Percentiles rank a stretch among this genome's conserved stretches.
These are phyloP conservation scores for Carex myosuroides DNA, from an alignment of 176 grass and related monocot species.

Conservation along the genomic window DNA sequence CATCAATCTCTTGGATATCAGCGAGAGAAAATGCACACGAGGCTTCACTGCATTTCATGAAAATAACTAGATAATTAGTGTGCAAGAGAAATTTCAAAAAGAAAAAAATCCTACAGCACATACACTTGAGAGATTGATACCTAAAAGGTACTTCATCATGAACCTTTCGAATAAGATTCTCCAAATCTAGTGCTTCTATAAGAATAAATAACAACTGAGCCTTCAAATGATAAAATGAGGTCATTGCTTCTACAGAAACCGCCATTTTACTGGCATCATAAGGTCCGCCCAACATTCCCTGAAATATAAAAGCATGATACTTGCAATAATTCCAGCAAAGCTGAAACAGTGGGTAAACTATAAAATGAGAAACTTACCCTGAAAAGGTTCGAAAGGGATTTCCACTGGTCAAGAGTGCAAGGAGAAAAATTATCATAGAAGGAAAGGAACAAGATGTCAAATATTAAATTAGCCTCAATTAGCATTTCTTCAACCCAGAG, in stretches of 20 bases:
- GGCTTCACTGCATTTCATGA: conserved; percentile 46
- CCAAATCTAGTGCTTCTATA: conserved; percentile 79
- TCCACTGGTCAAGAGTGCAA: conserved; percentile 65
- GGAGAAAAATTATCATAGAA: conserved; percentile 73
- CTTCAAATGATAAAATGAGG: conserved; percentile 71
- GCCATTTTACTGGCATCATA: conserved; percentile 68
- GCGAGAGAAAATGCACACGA: conserved; percentile 59
- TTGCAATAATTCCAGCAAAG: conserved; percentile 16
- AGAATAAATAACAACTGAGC: conserved; percentile 79
- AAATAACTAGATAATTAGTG: conserved; percentile 19
- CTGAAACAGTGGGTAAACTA: not conserved
- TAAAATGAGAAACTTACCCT: conserved; percentile 42
- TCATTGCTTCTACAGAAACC: conserved; percentile 62
- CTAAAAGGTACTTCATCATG: conserved; percentile 79
- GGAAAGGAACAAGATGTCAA: conserved; percentile 80
- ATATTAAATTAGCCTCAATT: conserved; percentile 82
- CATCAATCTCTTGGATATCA: conserved; percentile 90
- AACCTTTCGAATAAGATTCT: conserved; percentile 74
- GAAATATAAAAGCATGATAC: conserved; percentile 24
- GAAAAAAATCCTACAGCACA: not conserved
- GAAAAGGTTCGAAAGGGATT: conserved; percentile 61
- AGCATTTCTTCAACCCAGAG: conserved; percentile 79
- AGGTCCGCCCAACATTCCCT: conserved; percentile 68
- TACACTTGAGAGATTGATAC: conserved; percentile 14
- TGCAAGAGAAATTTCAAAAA: not conserved